Conservation (phyloP, 129 eudicot genomes). For the Heracleum sosnowskyi region DNA sequence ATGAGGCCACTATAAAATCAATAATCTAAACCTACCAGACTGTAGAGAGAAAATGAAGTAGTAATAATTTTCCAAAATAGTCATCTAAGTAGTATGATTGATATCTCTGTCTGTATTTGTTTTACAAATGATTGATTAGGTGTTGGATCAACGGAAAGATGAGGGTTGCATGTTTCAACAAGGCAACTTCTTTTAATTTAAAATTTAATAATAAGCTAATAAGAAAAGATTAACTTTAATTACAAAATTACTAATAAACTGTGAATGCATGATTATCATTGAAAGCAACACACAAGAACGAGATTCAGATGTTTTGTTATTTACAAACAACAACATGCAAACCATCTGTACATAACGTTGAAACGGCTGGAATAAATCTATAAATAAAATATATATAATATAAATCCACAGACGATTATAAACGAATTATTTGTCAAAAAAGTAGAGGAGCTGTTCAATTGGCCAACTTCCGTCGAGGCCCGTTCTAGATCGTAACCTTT, state of each 20-base stretch:
- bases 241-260: not conserved
- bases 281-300: not conserved
- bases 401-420: not conserved
- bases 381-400: not conserved
- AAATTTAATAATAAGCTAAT: not conserved
- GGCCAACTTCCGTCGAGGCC: not conserved
- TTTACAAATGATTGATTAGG: not conserved
- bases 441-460: not conserved
- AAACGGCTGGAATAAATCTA: not conserved
- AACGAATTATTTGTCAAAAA: not conserved
- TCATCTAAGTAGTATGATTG: no score
- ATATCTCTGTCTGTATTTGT: not conserved
- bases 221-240: not conserved
- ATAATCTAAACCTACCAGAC: no score
- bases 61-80: no score
- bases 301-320: not conserved
- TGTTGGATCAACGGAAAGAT: not conserved
- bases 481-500: not conserved
- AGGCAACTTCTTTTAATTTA: not conserved
- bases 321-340: slow-evolving; percentile 3
- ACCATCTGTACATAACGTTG: not conserved
- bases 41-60: no score
- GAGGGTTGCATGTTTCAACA: not conserved
- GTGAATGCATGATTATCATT: not conserved
- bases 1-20: no score